Percentiles rank a stretch among this genome's conserved stretches.
phyloP scores from a whole-genome alignment of 352 stramenopile genomes.

The Elongisporangium prolatum region DNA sequence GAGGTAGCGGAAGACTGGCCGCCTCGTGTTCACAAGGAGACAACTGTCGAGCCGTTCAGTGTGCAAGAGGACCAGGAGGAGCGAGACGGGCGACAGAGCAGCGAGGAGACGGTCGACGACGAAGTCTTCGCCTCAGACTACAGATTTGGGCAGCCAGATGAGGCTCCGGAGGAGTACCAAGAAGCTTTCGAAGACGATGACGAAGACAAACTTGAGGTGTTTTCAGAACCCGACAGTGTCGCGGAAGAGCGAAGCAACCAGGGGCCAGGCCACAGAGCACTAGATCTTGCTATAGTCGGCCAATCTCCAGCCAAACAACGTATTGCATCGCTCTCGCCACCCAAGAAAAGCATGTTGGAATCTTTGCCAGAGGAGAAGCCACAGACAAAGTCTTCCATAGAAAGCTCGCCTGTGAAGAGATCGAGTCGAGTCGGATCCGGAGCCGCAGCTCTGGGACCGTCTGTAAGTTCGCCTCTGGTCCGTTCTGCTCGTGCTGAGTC shows the following conservation, averaged over 20 bases:
- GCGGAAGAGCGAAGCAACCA: slow-evolving; percentile 11
- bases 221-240: slow-evolving; percentile 10
- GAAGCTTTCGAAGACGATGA: slow-evolving; percentile 15
- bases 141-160: background rate
- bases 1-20: background rate
- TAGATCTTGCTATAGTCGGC: slow-evolving; percentile 34
- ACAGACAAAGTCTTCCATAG: background rate
- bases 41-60: background rate
- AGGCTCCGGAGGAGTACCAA: slow-evolving; percentile 2
- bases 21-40: background rate
- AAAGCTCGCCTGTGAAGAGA: background rate
- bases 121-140: slow-evolving; percentile 4
- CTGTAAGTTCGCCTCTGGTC: background rate
- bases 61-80: slow-evolving; percentile 3
- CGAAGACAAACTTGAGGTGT: slow-evolving; percentile 43
- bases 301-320: slow-evolving; percentile 31
- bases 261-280: background rate
- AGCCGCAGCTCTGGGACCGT: background rate
- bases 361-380: background rate
- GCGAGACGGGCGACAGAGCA: slow-evolving; percentile 1
- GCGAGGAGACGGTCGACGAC: background rate
- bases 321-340: slow-evolving; percentile 1
- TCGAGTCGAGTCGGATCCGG: background rate
- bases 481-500: background rate
- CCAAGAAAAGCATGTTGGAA: slow-evolving; percentile 14